phyloP scores from a whole-genome alignment of 192 early-diverging fungal species.

The Gonapodya sp. region DNA sequence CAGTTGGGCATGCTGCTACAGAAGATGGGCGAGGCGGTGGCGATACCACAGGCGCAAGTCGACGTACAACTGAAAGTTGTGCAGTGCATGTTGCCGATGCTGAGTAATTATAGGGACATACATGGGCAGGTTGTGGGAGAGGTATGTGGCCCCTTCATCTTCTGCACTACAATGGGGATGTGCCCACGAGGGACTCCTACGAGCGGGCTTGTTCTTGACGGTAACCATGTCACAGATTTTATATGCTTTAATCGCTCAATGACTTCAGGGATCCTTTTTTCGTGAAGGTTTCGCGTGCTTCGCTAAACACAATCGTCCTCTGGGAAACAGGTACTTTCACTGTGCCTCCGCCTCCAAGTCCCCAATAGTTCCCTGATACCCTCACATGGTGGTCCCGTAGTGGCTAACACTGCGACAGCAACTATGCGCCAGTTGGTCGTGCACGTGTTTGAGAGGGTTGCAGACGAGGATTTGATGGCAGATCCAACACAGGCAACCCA shows the following conservation, averaged over 20 bases:
- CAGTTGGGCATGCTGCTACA: conserved; percentile 56
- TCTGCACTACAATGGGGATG: no score
- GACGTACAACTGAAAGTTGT: conserved; percentile 91
- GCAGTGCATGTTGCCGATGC: conserved; percentile 81
- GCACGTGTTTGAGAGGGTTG: conserved; percentile 74
- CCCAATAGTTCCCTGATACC: conserved; percentile 50
- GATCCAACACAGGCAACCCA: no score
- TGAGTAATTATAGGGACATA: conserved; percentile 71
- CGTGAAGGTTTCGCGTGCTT: no score
- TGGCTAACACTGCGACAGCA: conserved; percentile 78
- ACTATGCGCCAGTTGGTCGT: conserved; percentile 77
- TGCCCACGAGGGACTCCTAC: no score
- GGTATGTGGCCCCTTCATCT: no score
- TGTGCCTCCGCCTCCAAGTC: conserved; percentile 78
- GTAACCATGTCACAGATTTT: no score
- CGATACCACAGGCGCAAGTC: conserved; percentile 33
- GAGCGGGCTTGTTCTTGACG: no score
- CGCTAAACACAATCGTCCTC: no score
- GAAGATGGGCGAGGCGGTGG: conserved; percentile 58
- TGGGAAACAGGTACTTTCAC: conserved; percentile 68
- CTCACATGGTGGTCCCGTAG: conserved; percentile 35
- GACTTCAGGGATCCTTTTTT: no score
- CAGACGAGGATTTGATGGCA: conserved; percentile 52
- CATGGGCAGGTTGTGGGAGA: conserved; percentile 73
- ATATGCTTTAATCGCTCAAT: no score